phyloP scores from a whole-genome alignment of 1,284 basidiomycete genomes.

The Tylopilus sp. region DNA sequence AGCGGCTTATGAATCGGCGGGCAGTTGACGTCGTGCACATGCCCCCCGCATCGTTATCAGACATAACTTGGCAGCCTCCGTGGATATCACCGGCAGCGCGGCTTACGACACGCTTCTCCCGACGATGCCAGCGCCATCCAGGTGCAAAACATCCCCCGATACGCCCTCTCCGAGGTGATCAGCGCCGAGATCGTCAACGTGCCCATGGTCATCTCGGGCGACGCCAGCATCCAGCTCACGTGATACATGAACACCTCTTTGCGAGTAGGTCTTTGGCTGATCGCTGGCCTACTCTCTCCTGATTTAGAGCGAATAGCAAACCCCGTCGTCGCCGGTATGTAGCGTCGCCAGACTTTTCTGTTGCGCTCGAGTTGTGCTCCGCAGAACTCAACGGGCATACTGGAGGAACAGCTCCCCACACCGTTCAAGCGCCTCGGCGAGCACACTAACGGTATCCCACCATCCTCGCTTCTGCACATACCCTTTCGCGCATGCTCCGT shows the following conservation, averaged over 20 bases:
- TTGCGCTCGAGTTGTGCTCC: constrained; percentile 79
- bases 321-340: constrained; percentile 83
- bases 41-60: constrained; percentile 64
- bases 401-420: constrained; percentile 73
- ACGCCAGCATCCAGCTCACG: constrained; percentile 83
- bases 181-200: constrained; percentile 85
- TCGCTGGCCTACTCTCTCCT: too few relatives aligned
- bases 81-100: constrained; percentile 62
- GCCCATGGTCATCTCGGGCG: constrained; percentile 79
- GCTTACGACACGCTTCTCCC: constrained; percentile 48
- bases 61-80: constrained; percentile 69
- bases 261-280: constrained; percentile 60
- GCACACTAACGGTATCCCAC: constrained; percentile 53
- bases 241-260: constrained; percentile 89
- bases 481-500: constrained; percentile 86
- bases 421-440: constrained; percentile 64
- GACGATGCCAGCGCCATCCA: constrained; percentile 68
- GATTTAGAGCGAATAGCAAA: constrained; percentile 60
- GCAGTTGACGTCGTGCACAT: constrained; percentile 75
- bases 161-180: constrained; percentile 80
- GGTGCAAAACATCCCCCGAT: constrained; percentile 79
- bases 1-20: constrained; percentile 85
- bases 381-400: constrained; percentile 70
- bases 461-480: constrained; percentile 76
- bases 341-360: constrained; percentile 89